Percentiles rank a stretch among this genome's conserved stretches.
phyloP scores from a whole-genome alignment of 805 yeast species.

The Wickerhamiella bombiphila region DNA sequence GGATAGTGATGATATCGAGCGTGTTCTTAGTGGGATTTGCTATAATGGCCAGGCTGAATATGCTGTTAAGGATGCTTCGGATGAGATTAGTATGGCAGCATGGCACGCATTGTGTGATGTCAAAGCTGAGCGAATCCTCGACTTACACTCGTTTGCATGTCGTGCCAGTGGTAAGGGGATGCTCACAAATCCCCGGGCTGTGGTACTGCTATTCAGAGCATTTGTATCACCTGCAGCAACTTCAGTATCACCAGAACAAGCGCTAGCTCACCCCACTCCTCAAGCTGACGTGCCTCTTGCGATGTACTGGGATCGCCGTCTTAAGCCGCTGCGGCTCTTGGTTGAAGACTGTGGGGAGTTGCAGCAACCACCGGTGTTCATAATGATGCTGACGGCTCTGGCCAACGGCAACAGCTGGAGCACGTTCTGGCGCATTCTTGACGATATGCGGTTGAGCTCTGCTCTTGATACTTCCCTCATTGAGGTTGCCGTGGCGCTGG shows the following conservation, averaged over 20 bases:
- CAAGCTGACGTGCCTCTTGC: constrained; percentile 1
- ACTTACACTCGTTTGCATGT: constrained; percentile 16
- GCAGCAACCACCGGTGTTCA: constrained; percentile 10
- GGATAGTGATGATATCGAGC: constrained; percentile 19
- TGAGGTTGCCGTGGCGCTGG: constrained; percentile 18
- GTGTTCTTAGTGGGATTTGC: constrained; percentile 19
- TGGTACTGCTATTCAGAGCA: constrained; percentile 19
- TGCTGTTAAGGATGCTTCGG: constrained; percentile 5
- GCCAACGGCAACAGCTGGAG: constrained; percentile 18
- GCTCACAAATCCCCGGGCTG: constrained; percentile 14
- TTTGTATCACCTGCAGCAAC: constrained; percentile 13
- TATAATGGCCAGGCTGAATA: constrained; percentile 18
- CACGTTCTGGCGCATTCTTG: constrained; percentile 22
- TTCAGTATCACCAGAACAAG: constrained; percentile 11
- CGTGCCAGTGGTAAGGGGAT: constrained; percentile 16
- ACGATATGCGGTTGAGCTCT: constrained; percentile 11
- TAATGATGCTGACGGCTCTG: constrained; percentile 19
- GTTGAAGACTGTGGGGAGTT: constrained; percentile 9
- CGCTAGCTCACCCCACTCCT: constrained; percentile 16
- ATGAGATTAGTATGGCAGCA: constrained; percentile 4
- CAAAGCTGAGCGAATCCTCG: constrained; percentile 15
- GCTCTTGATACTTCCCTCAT: constrained; percentile 14
- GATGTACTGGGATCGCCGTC: constrained; percentile 8
- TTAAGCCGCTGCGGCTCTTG: constrained; percentile 6
- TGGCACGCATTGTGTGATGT: constrained; percentile 18